Conservation (phyloP, 495 filamentous ascomycete genomes). For the Chaetomidium leptoderma region DNA sequence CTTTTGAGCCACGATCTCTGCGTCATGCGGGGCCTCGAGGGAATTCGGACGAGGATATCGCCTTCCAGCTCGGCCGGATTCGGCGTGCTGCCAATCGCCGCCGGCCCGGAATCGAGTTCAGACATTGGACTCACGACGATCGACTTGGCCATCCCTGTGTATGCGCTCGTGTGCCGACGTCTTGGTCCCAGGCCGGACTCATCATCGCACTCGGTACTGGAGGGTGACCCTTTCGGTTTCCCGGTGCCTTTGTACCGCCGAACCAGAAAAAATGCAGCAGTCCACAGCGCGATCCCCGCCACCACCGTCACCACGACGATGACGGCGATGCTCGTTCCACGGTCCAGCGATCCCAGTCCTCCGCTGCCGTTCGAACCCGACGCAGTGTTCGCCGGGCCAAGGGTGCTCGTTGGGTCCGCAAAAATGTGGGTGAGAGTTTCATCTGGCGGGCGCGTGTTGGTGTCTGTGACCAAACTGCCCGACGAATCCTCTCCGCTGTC, state of each 20-base stretch:
- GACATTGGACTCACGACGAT: constrained; percentile 6
- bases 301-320: constrained; percentile 33
- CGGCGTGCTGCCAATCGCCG: constrained; percentile 19
- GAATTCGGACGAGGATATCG: constrained; percentile 12
- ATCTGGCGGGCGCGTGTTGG: not conserved
- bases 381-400: not conserved
- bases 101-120: constrained; percentile 16
- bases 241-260: constrained; percentile 26
- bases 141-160: not conserved
- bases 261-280: constrained; percentile 21
- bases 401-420: not conserved
- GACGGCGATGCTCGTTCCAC: constrained; percentile 28
- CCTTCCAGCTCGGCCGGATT: constrained; percentile 34
- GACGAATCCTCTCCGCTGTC: not conserved
- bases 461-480: constrained; percentile 7
- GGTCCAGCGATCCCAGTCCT: constrained; percentile 10
- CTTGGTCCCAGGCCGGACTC: not conserved
- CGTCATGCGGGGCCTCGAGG: constrained; percentile 8
- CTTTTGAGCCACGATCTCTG: constrained; percentile 15
- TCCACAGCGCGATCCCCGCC: constrained; percentile 25
- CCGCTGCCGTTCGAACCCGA: not conserved
- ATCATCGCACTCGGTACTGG: not conserved
- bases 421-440: not conserved
- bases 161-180: not conserved
- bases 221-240: constrained; percentile 1